Evolutionary conservation across 2,329 filamentous ascomycete species (phyloP).

Genomic region (Venturia oleaginea): DNA sequence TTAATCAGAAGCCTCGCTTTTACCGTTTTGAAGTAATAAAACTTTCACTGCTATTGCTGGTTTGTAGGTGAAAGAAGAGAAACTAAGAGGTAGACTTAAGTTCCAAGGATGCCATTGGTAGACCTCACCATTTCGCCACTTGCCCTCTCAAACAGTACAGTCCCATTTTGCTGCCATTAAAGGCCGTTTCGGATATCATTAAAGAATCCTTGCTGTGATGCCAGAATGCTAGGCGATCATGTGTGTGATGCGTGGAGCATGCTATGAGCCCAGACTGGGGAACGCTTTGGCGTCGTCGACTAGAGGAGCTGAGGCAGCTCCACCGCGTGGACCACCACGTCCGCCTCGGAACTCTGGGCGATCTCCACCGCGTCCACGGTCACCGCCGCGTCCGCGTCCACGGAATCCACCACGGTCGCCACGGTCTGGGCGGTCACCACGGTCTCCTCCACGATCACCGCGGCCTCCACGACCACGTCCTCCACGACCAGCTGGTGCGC

Average conservation of each 20-base stretch:
- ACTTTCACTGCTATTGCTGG: neutral
- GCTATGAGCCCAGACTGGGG: constrained; percentile 42
- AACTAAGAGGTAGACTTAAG: neutral
- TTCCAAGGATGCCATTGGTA: neutral
- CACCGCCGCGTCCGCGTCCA: constrained; percentile 29
- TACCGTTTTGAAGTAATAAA: neutral
- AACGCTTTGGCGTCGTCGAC: constrained; percentile 43
- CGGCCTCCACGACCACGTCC: constrained; percentile 36
- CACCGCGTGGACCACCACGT: constrained; percentile 27
- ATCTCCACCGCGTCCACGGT: constrained; percentile 38
- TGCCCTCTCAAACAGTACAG: neutral
- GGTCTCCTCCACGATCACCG: constrained; percentile 30
- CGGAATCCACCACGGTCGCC: constrained; percentile 37
- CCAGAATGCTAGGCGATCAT: neutral
- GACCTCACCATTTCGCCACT: neutral
- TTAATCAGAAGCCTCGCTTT: neutral
- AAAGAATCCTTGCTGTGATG: neutral
- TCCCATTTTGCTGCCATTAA: neutral
- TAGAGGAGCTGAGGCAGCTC: constrained; percentile 37
- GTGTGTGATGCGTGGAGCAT: constrained; percentile 1
- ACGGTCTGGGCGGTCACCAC: constrained; percentile 43
- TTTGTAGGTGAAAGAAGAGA: neutral
- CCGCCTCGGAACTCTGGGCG: constrained; percentile 34
- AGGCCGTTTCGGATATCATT: constrained; percentile 5
- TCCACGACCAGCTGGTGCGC: constrained; percentile 20